These are phyloP conservation scores for Colletotrichum endophyticum DNA, from an alignment of 2,329 filamentous ascomycete genomes.

Conservation along the genomic window DNA sequence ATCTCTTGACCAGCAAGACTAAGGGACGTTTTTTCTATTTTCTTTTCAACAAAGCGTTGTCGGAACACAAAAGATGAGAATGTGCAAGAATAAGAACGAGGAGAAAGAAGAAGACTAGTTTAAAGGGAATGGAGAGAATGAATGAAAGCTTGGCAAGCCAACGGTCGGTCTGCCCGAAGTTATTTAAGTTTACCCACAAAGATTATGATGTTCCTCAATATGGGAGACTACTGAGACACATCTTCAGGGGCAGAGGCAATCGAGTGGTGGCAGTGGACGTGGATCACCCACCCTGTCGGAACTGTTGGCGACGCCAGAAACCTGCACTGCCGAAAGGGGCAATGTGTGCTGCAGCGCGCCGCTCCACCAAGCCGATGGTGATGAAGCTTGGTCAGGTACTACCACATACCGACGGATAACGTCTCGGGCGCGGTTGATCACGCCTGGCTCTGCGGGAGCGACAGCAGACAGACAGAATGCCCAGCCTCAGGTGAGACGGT, in stretches of 20 bases:
- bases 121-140: neutral
- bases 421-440: neutral
- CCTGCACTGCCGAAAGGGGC: neutral
- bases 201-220: neutral
- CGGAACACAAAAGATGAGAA: neutral
- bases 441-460: neutral
- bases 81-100: fast-evolving
- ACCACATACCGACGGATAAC: neutral
- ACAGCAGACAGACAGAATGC: neutral
- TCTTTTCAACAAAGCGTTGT: neutral
- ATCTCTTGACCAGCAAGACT: neutral
- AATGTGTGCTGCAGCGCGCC: neutral
- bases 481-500: neutral
- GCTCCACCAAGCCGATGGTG: neutral
- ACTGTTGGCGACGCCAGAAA: neutral
- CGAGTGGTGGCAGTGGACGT: neutral
- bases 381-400: neutral
- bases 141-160: neutral
- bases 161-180: neutral
- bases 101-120: neutral
- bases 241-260: fast-evolving
- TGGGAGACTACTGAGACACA: fast-evolving
- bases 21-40: neutral
- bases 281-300: neutral
- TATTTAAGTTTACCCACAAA: neutral